Evolutionary conservation across 1,284 basidiomycete genomes (phyloP), one percentile per base, ranked within the genome.

Genomic region (Pseudomicrostroma phylloplanum): DNA sequence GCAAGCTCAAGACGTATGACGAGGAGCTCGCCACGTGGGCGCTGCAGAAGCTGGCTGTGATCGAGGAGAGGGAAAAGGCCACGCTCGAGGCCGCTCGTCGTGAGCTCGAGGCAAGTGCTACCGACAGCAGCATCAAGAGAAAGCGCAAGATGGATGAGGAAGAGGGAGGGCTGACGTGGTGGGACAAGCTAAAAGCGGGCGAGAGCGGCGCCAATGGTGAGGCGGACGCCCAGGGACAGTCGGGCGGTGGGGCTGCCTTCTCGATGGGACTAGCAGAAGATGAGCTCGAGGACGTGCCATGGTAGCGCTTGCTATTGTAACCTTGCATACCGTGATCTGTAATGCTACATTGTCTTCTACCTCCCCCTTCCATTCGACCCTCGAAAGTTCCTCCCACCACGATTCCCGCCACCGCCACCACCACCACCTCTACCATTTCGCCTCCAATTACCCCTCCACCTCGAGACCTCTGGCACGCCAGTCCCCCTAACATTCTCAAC

Each of bases 381-480:
- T 36, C 30, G 30, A 9, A 36, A 36, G 4, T 9, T 9, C 9
- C 30, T 36, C 30, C 30, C 30, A 36, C 30, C 30, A 36, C 30
- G 3, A 36, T 9, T 9, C 3, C 30, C 30, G 9, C 30, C 30
- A 36, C 30, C 30, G 9, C 9, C 3, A 36, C 46, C 46, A 11
- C 46, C 6, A 23, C 23, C 46, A 23, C 6, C 23, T 23, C 46
- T 90, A 89, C 19, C 82, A 83, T 76, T 92, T 89, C 69, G 93
- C 83, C 73, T 4, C 46, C n/a, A n/a, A 23, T 48, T 23, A 3
- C 46, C 17, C 46, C 46, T 48, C 12, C 23, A 3, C 46, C 46
- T 48, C 46, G 4, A n/a, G 9, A 36, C 51, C 51, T 54, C n/a
- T n/a, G n/a, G 51, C 13, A 19, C 15, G 21, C 51, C 7, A 19